These are phyloP conservation scores for Axilococcus clingmanii DNA, from an alignment of 139 green algal genomes.

Conservation along the genomic window DNA sequence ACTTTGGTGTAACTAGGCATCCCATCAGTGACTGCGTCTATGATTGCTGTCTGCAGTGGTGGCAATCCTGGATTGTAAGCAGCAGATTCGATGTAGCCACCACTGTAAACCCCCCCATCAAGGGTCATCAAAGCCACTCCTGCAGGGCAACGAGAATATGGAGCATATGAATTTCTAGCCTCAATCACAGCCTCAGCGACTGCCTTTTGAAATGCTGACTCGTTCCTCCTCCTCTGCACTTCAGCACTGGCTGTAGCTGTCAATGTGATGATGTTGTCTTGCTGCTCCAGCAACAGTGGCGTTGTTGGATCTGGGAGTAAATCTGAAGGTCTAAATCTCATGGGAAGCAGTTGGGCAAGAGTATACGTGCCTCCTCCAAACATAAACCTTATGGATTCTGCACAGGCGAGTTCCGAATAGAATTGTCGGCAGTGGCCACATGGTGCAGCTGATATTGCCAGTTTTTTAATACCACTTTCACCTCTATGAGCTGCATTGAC, in stretches of 20 bases:
- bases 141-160: constrained; percentile 43
- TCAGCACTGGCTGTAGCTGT: constrained; percentile 4
- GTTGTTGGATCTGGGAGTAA: constrained; percentile 31
- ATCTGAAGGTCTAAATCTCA: constrained; percentile 64
- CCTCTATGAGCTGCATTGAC: constrained; percentile 50
- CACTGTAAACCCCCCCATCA: constrained; percentile 40
- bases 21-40: constrained; percentile 44
- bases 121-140: constrained; percentile 47
- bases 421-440: constrained; percentile 88
- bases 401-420: constrained; percentile 58
- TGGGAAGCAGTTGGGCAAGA: constrained; percentile 57
- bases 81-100: constrained; percentile 64
- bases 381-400: constrained; percentile 49
- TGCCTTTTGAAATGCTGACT: constrained; percentile 19
- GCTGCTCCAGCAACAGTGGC: constrained; percentile 59
- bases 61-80: constrained; percentile 79
- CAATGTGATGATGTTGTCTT: constrained; percentile 47
- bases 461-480: constrained; percentile 37
- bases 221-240: background rate
- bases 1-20: constrained; percentile 44
- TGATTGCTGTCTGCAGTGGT: constrained; percentile 64
- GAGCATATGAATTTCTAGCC: constrained; percentile 10
- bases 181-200: constrained; percentile 30
- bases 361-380: constrained; percentile 37
- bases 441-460: constrained; percentile 65